Conservation (phyloP, 257 asterid genomes). For the Nicotiana tomentosiformis region DNA sequence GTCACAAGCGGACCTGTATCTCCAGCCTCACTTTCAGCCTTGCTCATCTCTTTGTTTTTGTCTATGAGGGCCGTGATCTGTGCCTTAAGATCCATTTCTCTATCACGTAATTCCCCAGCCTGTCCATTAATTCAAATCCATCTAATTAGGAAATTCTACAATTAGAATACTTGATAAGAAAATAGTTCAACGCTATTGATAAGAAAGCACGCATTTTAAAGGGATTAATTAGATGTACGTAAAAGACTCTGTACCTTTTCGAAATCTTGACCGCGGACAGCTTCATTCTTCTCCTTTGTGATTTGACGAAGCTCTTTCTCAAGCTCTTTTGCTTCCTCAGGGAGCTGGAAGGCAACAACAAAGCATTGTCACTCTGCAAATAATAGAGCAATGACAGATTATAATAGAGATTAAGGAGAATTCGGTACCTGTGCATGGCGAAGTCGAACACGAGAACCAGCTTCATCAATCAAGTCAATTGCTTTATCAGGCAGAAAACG, state of each 20-base stretch:
- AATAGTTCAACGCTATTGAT: neutral
- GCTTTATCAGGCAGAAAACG: constrained; percentile 99
- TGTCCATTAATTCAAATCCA: constrained; percentile 18
- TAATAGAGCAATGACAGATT: neutral
- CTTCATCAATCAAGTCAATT: constrained; percentile 95
- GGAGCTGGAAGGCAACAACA: constrained; percentile 50
- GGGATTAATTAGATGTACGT: neutral
- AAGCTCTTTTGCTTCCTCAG: constrained; percentile 96
- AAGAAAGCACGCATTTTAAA: neutral
- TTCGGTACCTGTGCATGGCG: constrained; percentile 88
- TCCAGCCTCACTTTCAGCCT: constrained; percentile 86
- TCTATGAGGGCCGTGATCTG: constrained; percentile 76
- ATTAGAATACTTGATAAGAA: neutral
- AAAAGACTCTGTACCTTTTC: constrained; percentile 56
- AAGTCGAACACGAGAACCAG: constrained; percentile 97
- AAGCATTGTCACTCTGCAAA: constrained; percentile 8
- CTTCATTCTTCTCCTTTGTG: constrained; percentile 93
- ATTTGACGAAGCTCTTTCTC: constrained; percentile 97
- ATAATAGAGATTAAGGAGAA: constrained; percentile 11
- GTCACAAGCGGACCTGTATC: constrained; percentile 82
- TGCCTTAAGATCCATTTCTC: constrained; percentile 94
- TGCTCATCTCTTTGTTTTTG: constrained; percentile 90
- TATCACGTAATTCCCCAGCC: constrained; percentile 96
- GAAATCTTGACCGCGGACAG: constrained; percentile 91
- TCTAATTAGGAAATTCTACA: neutral